Percentiles rank a stretch among this genome's conserved stretches.
Conservation (phyloP, 208 protist species). For the Phytomonas francai region DNA sequence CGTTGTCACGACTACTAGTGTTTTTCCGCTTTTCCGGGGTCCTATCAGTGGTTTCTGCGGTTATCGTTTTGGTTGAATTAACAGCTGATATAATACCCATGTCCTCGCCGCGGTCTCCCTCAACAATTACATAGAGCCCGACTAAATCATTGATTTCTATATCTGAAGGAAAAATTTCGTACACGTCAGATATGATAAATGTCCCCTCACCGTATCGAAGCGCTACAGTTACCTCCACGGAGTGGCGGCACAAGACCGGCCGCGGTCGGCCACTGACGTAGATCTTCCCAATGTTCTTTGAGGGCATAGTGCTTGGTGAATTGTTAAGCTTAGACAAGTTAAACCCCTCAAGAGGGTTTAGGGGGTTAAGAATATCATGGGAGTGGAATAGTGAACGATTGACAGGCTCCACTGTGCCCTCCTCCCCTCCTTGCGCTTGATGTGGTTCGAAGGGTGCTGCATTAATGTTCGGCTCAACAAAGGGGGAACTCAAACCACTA, state of each 20-base stretch:
- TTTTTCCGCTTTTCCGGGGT: constrained; percentile 16
- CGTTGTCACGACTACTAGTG: background rate
- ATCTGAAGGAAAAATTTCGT: constrained; percentile 28
- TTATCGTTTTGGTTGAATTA: background rate
- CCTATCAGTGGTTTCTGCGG: constrained; percentile 8
- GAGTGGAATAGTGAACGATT: constrained; percentile 15
- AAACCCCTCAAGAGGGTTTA: too few species aligned
- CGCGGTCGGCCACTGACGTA: constrained; percentile 50
- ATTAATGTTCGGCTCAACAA: too few species aligned
- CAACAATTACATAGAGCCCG: constrained; percentile 62
- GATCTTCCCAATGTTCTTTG: constrained; percentile 30
- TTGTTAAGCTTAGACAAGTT: background rate
- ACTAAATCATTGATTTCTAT: constrained; percentile 34
- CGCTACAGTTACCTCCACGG: constrained; percentile 49
- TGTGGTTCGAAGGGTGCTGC: background rate
- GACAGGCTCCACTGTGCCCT: background rate
- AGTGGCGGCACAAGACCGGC: constrained; percentile 30
- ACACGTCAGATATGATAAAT: constrained; percentile 45
- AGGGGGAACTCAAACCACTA: too few species aligned
- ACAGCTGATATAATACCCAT: constrained; percentile 46
- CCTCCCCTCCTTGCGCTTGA: too few species aligned
- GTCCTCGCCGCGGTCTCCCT: constrained; percentile 80
- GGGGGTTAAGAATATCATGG: too few species aligned
- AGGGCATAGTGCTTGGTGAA: constrained; percentile 23
- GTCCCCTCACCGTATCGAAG: constrained; percentile 34